A percentile compares a stretch with the other conserved stretches of the same genome.
Conservation (phyloP, 1,284 basidiomycete genomes). For the Ceratobasidium sp. region DNA sequence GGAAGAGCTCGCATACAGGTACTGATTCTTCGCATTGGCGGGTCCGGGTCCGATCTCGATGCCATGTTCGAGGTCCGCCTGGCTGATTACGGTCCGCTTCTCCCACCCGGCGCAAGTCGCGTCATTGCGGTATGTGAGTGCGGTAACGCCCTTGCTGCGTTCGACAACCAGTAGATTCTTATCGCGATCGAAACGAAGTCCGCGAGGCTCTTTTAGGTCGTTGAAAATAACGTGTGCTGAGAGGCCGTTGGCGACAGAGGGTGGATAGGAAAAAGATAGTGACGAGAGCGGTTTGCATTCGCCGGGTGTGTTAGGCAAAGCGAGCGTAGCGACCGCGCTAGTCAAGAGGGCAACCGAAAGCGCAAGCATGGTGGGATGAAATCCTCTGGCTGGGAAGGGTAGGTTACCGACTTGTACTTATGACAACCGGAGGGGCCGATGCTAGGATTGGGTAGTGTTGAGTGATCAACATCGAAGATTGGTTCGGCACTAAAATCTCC, state of each 20-base stretch:
- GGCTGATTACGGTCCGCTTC: slow-evolving; percentile 51
- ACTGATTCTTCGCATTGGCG: slow-evolving; percentile 43
- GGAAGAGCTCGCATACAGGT: slow-evolving; percentile 42
- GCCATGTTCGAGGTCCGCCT: slow-evolving; percentile 52
- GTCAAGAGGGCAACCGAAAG: not conserved
- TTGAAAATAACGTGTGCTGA: slow-evolving; percentile 50
- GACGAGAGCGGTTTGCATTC: slow-evolving; percentile 18
- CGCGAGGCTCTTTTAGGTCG: slow-evolving; percentile 52
- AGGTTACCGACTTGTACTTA: not conserved
- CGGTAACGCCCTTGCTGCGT: slow-evolving; percentile 52
- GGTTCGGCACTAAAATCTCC: too few relatives aligned
- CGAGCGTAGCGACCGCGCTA: not conserved
- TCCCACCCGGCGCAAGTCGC: slow-evolving; percentile 49
- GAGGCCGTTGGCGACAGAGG: slow-evolving; percentile 47
- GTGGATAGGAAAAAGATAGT: slow-evolving; percentile 19
- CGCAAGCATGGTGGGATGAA: not conserved
- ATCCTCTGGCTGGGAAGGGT: not conserved
- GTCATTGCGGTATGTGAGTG: slow-evolving; percentile 45
- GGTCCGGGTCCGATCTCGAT: slow-evolving; percentile 48
- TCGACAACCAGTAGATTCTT: slow-evolving; percentile 55
- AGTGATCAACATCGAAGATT: too few relatives aligned
- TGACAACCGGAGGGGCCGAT: too few relatives aligned
- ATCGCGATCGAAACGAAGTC: slow-evolving; percentile 50
- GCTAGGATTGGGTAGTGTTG: too few relatives aligned
- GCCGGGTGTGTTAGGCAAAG: slow-evolving; percentile 2